These are phyloP conservation scores for Tubosaeta brunneosetosa DNA, from an alignment of 768 basidiomycete genomes.

Conservation along the genomic window DNA sequence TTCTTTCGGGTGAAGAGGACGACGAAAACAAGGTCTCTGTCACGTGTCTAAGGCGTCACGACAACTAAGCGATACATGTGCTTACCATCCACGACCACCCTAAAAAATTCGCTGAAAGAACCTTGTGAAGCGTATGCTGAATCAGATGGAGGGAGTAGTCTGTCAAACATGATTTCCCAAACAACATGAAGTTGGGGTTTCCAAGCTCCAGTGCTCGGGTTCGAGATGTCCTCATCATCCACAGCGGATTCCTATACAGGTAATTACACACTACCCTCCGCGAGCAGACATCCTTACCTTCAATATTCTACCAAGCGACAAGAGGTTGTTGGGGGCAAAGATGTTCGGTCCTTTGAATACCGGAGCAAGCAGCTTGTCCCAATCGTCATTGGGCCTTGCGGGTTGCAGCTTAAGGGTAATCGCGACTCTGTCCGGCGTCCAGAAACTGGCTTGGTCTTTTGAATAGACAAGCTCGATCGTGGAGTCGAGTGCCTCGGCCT, in stretches of 20 bases:
- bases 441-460: slow-evolving; percentile 29
- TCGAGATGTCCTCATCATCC: slow-evolving; percentile 51
- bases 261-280: slow-evolving; percentile 6
- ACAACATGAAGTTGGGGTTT: slow-evolving; percentile 90
- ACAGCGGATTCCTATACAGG: slow-evolving; percentile 48
- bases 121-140: slow-evolving; percentile 38
- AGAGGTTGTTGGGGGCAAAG: slow-evolving; percentile 68
- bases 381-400: slow-evolving; percentile 55
- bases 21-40: slow-evolving; percentile 83
- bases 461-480: slow-evolving; percentile 49
- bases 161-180: slow-evolving; percentile 81
- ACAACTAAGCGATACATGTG: background rate
- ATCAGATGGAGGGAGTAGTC: slow-evolving; percentile 52
- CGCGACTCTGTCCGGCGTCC: slow-evolving; percentile 90
- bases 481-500: slow-evolving; percentile 51
- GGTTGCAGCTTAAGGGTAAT: slow-evolving; percentile 68
- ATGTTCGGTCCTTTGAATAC: slow-evolving; percentile 73
- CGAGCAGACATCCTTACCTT: slow-evolving; percentile 49
- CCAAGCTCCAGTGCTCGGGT: slow-evolving; percentile 60
- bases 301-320: slow-evolving; percentile 66
- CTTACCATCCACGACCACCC: slow-evolving; percentile 86
- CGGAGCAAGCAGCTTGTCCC: slow-evolving; percentile 61
- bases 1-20: slow-evolving; percentile 80
- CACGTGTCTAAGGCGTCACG: background rate
- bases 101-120: slow-evolving; percentile 88